Conservation (phyloP, 352 stramenopile species). For the Phytophthora constricta region DNA sequence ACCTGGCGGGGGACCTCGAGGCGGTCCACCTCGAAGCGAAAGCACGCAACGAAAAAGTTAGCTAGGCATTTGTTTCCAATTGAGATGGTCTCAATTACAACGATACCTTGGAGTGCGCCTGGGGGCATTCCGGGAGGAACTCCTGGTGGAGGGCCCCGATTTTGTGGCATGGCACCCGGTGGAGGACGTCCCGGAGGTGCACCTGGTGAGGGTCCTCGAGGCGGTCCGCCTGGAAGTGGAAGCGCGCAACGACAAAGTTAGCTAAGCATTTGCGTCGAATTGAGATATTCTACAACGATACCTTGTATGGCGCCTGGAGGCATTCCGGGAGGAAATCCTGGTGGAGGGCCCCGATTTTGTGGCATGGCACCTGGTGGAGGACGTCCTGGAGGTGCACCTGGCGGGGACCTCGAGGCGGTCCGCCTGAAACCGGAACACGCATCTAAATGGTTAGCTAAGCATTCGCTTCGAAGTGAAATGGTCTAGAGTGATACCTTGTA, state of each 20-base stretch:
- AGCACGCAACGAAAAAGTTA: not conserved
- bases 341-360: slow-evolving; percentile 46
- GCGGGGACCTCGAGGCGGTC: slow-evolving; percentile 11
- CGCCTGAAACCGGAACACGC: too few relatives aligned
- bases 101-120: slow-evolving; percentile 19
- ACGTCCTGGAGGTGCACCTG: slow-evolving; percentile 14
- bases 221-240: slow-evolving; percentile 3
- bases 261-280: not conserved
- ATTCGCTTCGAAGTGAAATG: too few relatives aligned
- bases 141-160: slow-evolving; percentile 32
- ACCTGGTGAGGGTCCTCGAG: slow-evolving; percentile 34
- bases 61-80: not conserved
- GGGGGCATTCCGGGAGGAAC: slow-evolving; percentile 17
- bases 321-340: slow-evolving; percentile 29
- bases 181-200: slow-evolving; percentile 30
- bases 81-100: not conserved
- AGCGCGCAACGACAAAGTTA: not conserved
- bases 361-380: slow-evolving; percentile 15
- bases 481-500: slow-evolving; percentile 29
- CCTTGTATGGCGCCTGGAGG: slow-evolving; percentile 19
- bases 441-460: too few relatives aligned
- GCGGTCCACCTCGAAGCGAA: slow-evolving; percentile 27
- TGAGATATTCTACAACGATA: not conserved
- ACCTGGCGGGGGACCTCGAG: slow-evolving; percentile 17
- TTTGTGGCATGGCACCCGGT: slow-evolving; percentile 35